Percentiles rank a stretch among this genome's conserved stretches.
phyloP scores from a whole-genome alignment of 1,284 basidiomycete species.

The Vanrija sp. region DNA sequence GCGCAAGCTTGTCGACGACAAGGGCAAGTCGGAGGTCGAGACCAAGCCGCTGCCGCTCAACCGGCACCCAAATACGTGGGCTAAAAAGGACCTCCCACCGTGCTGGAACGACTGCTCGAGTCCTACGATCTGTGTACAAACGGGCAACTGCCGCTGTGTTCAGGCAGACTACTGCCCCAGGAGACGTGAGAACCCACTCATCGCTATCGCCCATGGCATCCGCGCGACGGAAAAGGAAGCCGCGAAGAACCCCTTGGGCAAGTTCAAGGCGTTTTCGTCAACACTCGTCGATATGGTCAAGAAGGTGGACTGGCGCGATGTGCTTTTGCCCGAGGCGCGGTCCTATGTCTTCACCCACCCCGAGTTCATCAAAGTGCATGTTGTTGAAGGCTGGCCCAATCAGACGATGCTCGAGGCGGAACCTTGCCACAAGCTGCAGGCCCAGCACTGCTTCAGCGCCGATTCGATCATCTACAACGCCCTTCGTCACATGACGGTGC shows the following conservation, averaged over 20 bases:
- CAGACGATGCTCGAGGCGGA: constrained; percentile 38
- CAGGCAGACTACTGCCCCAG: constrained; percentile 41
- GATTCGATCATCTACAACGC: constrained; percentile 47
- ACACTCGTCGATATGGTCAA: constrained; percentile 28
- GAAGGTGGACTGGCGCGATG: constrained; percentile 37
- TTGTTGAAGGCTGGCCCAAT: constrained; percentile 34
- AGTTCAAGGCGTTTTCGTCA: constrained; percentile 21
- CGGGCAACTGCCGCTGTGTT: constrained; percentile 47
- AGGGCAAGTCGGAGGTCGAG: not conserved
- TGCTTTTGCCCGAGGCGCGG: constrained; percentile 43
- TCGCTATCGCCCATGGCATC: constrained; percentile 19
- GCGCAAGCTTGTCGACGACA: not conserved
- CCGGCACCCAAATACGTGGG: constrained; percentile 35
- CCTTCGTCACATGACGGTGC: constrained; percentile 39
- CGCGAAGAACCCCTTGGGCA: constrained; percentile 17
- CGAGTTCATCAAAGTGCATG: constrained; percentile 43
- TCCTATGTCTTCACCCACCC: constrained; percentile 33
- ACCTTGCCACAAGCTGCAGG: constrained; percentile 40
- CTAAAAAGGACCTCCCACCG: constrained; percentile 35
- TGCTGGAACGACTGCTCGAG: constrained; percentile 49
- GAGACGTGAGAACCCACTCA: constrained; percentile 34
- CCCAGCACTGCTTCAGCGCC: constrained; percentile 47
- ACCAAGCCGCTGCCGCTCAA: not conserved
- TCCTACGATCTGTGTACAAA: constrained; percentile 48
- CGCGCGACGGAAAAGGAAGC: not conserved